A percentile compares a stretch with the other conserved stretches of the same genome.
These are phyloP conservation scores for Rubroboletus pulcherrimus DNA, from an alignment of 768 basidiomycete species.

Conservation along the genomic window DNA sequence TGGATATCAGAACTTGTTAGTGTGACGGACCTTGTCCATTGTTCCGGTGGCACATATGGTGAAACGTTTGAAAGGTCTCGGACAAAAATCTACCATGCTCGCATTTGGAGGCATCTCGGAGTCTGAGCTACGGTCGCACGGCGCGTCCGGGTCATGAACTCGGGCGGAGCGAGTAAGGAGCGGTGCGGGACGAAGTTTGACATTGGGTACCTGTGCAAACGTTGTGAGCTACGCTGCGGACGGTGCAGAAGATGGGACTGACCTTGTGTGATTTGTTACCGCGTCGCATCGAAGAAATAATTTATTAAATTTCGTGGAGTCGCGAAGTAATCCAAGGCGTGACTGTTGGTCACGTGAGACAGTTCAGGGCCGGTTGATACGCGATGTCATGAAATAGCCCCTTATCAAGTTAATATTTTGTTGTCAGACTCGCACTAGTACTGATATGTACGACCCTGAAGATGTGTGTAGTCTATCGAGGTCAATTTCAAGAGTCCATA, in stretches of 20 bases:
- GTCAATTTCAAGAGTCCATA: not conserved
- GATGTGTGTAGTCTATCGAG: not conserved
- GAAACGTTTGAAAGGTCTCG: constrained; percentile 63
- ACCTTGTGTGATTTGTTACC: constrained; percentile 69
- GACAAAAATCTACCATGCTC: constrained; percentile 46
- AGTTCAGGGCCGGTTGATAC: constrained; percentile 24
- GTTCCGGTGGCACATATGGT: constrained; percentile 74
- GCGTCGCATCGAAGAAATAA: constrained; percentile 40
- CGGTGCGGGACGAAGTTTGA: constrained; percentile 70
- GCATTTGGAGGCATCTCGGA: constrained; percentile 48
- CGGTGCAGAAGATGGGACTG: not conserved
- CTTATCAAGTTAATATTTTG: not conserved
- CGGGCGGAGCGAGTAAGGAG: constrained; percentile 22
- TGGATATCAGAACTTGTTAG: constrained; percentile 2
- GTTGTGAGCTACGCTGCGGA: not conserved
- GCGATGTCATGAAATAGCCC: not conserved
- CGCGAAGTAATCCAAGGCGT: not conserved
- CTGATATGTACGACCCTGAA: too few species aligned
- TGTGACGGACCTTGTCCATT: constrained; percentile 63
- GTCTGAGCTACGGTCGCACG: constrained; percentile 42
- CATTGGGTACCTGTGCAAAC: constrained; percentile 65
- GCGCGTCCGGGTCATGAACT: constrained; percentile 24
- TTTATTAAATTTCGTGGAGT: not conserved
- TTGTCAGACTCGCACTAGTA: too few species aligned
- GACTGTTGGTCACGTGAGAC: not conserved